Base-by-base conservation (phyloP, 129 eudicot genomes). In the Flaveria brownii region DNA sequence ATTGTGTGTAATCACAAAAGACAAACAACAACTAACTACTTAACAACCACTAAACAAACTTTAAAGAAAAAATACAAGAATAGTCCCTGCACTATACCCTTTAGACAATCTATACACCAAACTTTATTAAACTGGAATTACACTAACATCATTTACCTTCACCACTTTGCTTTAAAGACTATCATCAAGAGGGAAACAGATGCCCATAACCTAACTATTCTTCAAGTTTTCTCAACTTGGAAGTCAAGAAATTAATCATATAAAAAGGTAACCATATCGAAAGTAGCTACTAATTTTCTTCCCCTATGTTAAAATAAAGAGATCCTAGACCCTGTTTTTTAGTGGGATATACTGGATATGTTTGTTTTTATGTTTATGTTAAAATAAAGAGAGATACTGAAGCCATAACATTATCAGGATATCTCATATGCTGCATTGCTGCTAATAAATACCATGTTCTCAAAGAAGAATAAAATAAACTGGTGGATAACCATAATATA, bases 231-330 rank as follows among this genome's bases (percentile, higher is more conserved):
- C 43, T 62, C 13, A 26, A 14, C 68, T 28, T 30, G 69, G 18
- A 63, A 63, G 46, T 15, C 20, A 30, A 14, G 69, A 63, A 63
- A 63, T 28, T 12, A 63, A 63, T 30, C 43, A 63, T 63, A 63
- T 33, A 13, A 30, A 63, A 26, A 26, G 17, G 20, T 62, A 28
- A 26, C 6, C 1, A 36, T 36, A 36, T 28, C 0, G 9, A 26
- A 55, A 18, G 20, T 17, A 18, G 28, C 62, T 56, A 2, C 13
- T 18, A 8, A 8, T 56, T 8, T 1, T 6, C 12, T 55, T 18
- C 5, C 62, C 28, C 25, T 55, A 55, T 55, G 62, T 36, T 36
- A 36, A 30, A 30, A 55, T 8, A 55, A 55, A 55, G 12, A 17
- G 20, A 18, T 28, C 22, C 22, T 20, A 20, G 0, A 20, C 22